These are phyloP conservation scores for Kwoniella shivajii DNA, from an alignment of 1,284 basidiomycete genomes.

Conservation along the genomic window DNA sequence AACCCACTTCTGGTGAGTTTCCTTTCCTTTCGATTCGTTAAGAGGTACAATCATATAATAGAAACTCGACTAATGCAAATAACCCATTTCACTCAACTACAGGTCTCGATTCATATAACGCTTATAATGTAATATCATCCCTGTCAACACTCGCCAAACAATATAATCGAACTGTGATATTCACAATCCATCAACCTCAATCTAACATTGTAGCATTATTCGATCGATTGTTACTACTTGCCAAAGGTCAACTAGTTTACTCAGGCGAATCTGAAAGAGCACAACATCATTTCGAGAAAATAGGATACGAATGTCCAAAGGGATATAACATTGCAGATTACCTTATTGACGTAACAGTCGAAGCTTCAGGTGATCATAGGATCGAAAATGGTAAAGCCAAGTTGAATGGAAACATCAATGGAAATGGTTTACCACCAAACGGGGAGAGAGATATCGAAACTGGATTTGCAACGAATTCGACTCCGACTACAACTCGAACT, in stretches of 20 bases:
- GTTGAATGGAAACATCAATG: slow-evolving; percentile 20
- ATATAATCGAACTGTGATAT: slow-evolving; percentile 93
- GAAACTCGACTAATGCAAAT: too few relatives aligned
- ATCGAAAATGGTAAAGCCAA: slow-evolving; percentile 37
- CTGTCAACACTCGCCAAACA: slow-evolving; percentile 80
- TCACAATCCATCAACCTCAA: slow-evolving; percentile 98
- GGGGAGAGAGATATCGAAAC: slow-evolving; percentile 17
- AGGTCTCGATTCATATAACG: slow-evolving; percentile 94
- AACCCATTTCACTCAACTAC: not conserved
- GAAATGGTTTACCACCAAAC: not conserved
- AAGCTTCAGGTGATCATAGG: slow-evolving; percentile 58
- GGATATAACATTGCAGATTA: slow-evolving; percentile 98
- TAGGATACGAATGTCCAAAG: slow-evolving; percentile 83
- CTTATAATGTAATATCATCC: slow-evolving; percentile 88
- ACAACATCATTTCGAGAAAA: slow-evolving; percentile 74
- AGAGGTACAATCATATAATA: too few relatives aligned
- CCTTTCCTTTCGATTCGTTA: too few relatives aligned
- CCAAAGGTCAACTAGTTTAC: slow-evolving; percentile 79
- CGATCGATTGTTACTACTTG: slow-evolving; percentile 85
- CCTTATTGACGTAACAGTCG: slow-evolving; percentile 86
- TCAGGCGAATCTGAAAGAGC: slow-evolving; percentile 74
- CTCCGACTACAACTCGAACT: not conserved
- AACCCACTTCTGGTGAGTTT: slow-evolving; percentile 84
- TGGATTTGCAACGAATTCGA: slow-evolving; percentile 13
- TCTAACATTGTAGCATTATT: slow-evolving; percentile 96